Evolutionary conservation across 2,329 filamentous ascomycete species (phyloP).

Genomic region (Sclerotinia trifoliorum): DNA sequence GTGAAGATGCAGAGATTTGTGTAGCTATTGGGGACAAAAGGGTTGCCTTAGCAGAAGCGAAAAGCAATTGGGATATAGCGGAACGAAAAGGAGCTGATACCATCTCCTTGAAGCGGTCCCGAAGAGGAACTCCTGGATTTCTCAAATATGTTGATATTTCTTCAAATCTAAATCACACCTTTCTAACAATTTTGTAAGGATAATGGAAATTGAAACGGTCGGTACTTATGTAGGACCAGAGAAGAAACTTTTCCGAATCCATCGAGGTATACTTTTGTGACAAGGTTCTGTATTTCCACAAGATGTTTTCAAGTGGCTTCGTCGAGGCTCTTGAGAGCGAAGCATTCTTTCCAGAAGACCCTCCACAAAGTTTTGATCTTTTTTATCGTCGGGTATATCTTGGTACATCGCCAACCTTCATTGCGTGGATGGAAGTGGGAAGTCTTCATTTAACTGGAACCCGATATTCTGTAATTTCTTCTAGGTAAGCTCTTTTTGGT

Average conservation of each 20-base stretch:
- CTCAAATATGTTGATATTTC: not conserved
- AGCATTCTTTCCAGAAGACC: slow-evolving; percentile 25
- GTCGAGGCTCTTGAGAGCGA: slow-evolving; percentile 2
- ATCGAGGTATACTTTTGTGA: slow-evolving; percentile 24
- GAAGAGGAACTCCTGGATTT: not conserved
- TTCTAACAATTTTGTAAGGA: not conserved
- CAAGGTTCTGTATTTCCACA: slow-evolving; percentile 28
- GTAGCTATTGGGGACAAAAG: not conserved
- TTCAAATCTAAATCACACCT: too few relatives aligned
- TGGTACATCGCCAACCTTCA: not conserved
- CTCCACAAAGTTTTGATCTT: slow-evolving; percentile 19
- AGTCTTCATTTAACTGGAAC: not conserved
- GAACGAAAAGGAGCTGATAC: not conserved
- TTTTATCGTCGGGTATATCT: slow-evolving; percentile 25
- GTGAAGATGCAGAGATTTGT: not conserved
- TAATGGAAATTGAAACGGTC: slow-evolving; percentile 16
- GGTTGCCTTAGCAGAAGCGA: not conserved
- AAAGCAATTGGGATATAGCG: not conserved
- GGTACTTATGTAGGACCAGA: slow-evolving; percentile 19
- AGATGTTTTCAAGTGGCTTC: slow-evolving; percentile 26
- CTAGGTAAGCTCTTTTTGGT: slow-evolving; percentile 8
- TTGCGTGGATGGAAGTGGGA: not conserved
- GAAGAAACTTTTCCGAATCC: slow-evolving; percentile 15
- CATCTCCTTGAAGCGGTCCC: not conserved
- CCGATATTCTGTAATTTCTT: not conserved